Evolutionary conservation across 1,284 basidiomycete genomes (phyloP), one percentile per base, ranked within the genome.

Genomic region (Exobasidium rhododendri): DNA sequence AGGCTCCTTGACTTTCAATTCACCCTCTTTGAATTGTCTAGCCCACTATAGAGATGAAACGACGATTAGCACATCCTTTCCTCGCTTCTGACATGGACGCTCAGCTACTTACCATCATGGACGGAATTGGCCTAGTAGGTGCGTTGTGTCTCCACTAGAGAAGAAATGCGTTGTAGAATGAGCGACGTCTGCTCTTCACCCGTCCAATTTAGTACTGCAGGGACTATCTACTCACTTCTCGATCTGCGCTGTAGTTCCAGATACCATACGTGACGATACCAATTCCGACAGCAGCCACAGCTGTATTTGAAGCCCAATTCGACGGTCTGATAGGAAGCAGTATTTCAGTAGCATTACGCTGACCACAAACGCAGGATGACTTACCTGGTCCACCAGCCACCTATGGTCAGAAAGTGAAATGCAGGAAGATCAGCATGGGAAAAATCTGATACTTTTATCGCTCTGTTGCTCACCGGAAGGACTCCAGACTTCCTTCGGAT

Each of bases 401-500:
- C 83, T 69, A n/a, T n/a, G n/a, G n/a, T n/a, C n/a, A 57, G 20
- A 22, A 35, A 56, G 55, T 4, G 7, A 11, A 56, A 10, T 40
- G 35, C 7, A 40, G 32, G 46, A 26, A 24, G 2, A 58, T 29
- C 13, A 28, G 58, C 35, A 29, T 17, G 14, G 30, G 17, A 24
- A 10, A n/a, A 7, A 14, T 14, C 30, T 14, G n/a, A n/a, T n/a
- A n/a, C n/a, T n/a, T n/a, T n/a, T n/a, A n/a, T n/a, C n/a, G n/a
- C n/a, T n/a, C n/a, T n/a, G 22, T 22, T 32, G 64, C 63, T 17
- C 59, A 67, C 69, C 58, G 65, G 82, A 77, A 56, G 84, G 84
- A 51, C 81, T 81, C 83, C 83, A 85, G 63, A 85, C 84, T 74
- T 84, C 83, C 79, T 84, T 85, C 30, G 84, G 84, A 79, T 82